phyloP scores from a whole-genome alignment of 2,329 filamentous ascomycete species.

The Onygenales sp. region DNA sequence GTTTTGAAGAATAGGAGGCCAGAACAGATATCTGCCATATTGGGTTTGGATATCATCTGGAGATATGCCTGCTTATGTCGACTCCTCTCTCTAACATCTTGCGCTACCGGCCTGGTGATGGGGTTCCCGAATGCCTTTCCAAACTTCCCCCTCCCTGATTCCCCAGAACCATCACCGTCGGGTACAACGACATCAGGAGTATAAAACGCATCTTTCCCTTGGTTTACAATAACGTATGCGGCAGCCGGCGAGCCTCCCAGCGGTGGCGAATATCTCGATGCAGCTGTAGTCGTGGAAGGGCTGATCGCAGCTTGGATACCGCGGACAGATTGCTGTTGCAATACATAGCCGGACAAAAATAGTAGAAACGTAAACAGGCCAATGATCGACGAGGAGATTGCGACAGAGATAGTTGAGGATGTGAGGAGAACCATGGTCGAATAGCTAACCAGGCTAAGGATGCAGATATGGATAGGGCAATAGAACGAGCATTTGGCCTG shows the following conservation, averaged over 20 bases:
- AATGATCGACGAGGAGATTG: constrained; percentile 44
- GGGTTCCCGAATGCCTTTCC: background rate
- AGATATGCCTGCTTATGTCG: constrained; percentile 25
- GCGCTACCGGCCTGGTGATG: background rate
- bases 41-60: constrained; percentile 33
- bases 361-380: constrained; percentile 69
- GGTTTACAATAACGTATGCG: background rate
- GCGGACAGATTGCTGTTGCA: constrained; percentile 77
- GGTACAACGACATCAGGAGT: background rate
- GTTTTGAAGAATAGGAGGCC: constrained; percentile 35
- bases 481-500: background rate
- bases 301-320: constrained; percentile 49
- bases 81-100: background rate
- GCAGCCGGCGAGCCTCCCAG: background rate
- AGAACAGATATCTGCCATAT: constrained; percentile 37
- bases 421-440: constrained; percentile 36
- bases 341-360: constrained; percentile 76
- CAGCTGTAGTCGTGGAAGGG: background rate
- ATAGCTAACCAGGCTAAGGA: background rate
- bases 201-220: background rate
- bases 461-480: background rate
- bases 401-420: constrained; percentile 34
- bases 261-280: background rate
- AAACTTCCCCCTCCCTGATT: background rate
- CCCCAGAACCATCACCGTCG: background rate